phyloP scores from a whole-genome alignment of 345 rosid genomes.

The Salix viminalis region DNA sequence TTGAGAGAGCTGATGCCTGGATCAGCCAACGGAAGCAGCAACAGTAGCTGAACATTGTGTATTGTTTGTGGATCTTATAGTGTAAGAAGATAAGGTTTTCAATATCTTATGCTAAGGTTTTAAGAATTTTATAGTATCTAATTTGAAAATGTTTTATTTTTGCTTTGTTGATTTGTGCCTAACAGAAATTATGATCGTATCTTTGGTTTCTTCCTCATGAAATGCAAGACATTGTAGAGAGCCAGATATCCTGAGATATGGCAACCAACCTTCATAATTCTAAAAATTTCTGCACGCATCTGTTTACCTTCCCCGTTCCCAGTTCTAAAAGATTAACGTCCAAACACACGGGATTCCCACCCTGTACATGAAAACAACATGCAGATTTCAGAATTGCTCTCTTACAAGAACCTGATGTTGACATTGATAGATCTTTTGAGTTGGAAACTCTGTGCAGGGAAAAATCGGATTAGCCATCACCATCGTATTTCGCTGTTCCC shows the following conservation, averaged over 20 bases:
- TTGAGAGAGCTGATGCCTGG: slow-evolving; percentile 69
- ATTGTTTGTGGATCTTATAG: slow-evolving; percentile 20
- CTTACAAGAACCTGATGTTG: not conserved
- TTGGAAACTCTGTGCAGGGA: too few relatives aligned
- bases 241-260: not conserved
- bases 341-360: not conserved
- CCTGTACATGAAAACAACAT: not conserved
- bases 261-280: not conserved
- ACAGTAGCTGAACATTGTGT: slow-evolving; percentile 36
- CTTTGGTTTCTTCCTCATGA: not conserved
- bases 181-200: not conserved
- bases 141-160: slow-evolving; percentile 18
- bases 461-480: too few relatives aligned
- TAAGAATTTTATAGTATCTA: slow-evolving; percentile 30
- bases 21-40: slow-evolving; percentile 55
- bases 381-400: not conserved
- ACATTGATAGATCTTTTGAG: too few relatives aligned
- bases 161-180: not conserved
- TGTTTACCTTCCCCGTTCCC: not conserved
- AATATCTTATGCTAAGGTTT: slow-evolving; percentile 19
- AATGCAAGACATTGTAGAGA: not conserved
- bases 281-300: not conserved
- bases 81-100: slow-evolving; percentile 15
- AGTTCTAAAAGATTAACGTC: not conserved
- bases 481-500: too few relatives aligned